Percentiles rank a stretch among this genome's conserved stretches.
These are phyloP conservation scores for Aspergillus coremiiformis DNA, from an alignment of 495 filamentous ascomycete genomes.

Conservation along the genomic window DNA sequence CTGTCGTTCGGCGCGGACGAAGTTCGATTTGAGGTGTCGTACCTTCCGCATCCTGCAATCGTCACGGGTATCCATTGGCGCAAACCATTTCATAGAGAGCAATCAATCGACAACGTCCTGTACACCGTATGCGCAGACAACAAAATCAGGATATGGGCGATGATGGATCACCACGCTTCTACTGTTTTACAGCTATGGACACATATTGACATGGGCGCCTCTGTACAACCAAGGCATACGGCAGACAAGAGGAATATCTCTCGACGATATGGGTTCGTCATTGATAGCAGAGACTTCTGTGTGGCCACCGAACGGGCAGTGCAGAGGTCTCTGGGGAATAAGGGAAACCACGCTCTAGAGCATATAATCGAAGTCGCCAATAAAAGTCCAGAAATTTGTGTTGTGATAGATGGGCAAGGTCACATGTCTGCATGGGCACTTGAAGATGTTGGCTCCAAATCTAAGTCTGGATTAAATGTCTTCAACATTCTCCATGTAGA, in stretches of 20 bases:
- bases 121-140: slow-evolving; percentile 88
- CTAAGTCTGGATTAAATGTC: slow-evolving; percentile 57
- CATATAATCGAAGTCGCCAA: slow-evolving; percentile 85
- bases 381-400: slow-evolving; percentile 75
- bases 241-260: slow-evolving; percentile 21
- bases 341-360: slow-evolving; percentile 63
- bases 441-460: slow-evolving; percentile 77
- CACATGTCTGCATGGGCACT: slow-evolving; percentile 93
- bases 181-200: slow-evolving; percentile 74
- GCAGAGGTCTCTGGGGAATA: slow-evolving; percentile 49
- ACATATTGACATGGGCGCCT: slow-evolving; percentile 66
- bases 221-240: slow-evolving; percentile 56
- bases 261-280: slow-evolving; percentile 68
- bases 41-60: slow-evolving; percentile 73
- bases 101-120: slow-evolving; percentile 80
- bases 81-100: slow-evolving; percentile 62
- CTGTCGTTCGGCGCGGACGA: slow-evolving; percentile 78
- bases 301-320: slow-evolving; percentile 70
- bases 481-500: slow-evolving; percentile 87
- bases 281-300: slow-evolving; percentile 77
- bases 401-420: slow-evolving; percentile 76
- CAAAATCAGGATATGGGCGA: slow-evolving; percentile 75
- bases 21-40: slow-evolving; percentile 82
- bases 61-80: slow-evolving; percentile 86
- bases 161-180: slow-evolving; percentile 63